Conservation (phyloP, 2,329 filamentous ascomycete species). For the Aureobasidium sp. region DNA sequence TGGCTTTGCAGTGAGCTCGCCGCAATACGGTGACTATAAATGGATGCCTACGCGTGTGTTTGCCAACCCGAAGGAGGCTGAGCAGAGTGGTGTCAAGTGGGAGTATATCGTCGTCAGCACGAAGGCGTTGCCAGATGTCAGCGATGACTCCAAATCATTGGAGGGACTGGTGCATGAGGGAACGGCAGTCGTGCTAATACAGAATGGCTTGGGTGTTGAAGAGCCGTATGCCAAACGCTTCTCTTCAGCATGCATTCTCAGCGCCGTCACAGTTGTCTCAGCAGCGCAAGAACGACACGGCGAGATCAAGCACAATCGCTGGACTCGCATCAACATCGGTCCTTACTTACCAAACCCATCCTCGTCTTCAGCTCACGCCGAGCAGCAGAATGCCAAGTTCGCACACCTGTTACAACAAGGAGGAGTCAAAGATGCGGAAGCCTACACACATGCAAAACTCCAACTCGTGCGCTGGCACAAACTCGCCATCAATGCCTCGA, state of each 20-base stretch:
- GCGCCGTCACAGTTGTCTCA: constrained; percentile 62
- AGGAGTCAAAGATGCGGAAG: constrained; percentile 58
- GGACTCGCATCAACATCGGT: constrained; percentile 65
- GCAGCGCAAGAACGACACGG: constrained; percentile 60
- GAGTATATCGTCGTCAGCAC: constrained; percentile 65
- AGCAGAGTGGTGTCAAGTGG: constrained; percentile 41
- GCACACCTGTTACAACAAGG: constrained; percentile 53
- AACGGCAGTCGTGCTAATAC: constrained; percentile 59
- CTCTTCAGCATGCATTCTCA: constrained; percentile 50
- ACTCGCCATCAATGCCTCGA: constrained; percentile 67
- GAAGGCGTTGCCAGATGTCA: constrained; percentile 61
- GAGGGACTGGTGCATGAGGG: constrained; percentile 50
- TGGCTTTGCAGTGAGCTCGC: constrained; percentile 60
- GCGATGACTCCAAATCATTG: constrained; percentile 55
- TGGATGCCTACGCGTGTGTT: constrained; percentile 59
- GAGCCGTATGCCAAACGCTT: constrained; percentile 58
- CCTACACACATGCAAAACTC: constrained; percentile 57
- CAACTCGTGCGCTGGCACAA: constrained; percentile 71
- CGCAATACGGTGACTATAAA: constrained; percentile 59
- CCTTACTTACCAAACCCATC: constrained; percentile 51
- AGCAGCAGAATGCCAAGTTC: constrained; percentile 45
- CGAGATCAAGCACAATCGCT: constrained; percentile 61
- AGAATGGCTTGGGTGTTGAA: constrained; percentile 66
- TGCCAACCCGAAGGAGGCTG: constrained; percentile 53
- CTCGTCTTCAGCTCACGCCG: constrained; percentile 28